These are phyloP conservation scores for Excoecaria cochinchinensis DNA, from an alignment of 345 rosid genomes.

Conservation along the genomic window DNA sequence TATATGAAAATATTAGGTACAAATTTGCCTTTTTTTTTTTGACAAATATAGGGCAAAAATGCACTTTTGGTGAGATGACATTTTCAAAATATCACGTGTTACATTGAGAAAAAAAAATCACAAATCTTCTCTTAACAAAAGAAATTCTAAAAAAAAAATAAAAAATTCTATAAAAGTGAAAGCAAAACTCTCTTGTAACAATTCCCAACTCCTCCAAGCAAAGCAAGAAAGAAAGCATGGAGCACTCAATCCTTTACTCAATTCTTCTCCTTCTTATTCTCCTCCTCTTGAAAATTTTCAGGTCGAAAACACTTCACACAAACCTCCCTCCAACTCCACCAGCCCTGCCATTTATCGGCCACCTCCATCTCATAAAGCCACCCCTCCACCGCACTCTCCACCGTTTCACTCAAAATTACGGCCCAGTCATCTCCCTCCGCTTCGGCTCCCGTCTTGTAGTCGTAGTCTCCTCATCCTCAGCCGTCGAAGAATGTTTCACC, in stretches of 20 bases:
- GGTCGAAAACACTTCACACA: background rate
- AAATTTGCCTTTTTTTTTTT: too few species aligned
- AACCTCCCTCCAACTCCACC: constrained; percentile 18
- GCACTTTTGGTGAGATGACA: too few species aligned
- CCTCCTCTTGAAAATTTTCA: background rate
- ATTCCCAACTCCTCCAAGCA: too few species aligned
- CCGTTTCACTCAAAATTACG: constrained; percentile 35
- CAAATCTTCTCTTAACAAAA: too few species aligned
- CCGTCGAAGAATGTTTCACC: constrained; percentile 30
- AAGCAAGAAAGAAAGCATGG: constrained; percentile 11
- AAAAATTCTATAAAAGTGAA: background rate
- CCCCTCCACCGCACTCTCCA: constrained; percentile 23
- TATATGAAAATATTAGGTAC: too few species aligned
- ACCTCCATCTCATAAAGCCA: constrained; percentile 15
- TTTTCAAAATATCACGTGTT: too few species aligned
- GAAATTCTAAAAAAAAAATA: background rate
- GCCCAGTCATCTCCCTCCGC: constrained; percentile 34
- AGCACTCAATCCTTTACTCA: background rate
- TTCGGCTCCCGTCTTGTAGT: constrained; percentile 23
- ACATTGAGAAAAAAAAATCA: too few species aligned
- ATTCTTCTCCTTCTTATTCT: background rate
- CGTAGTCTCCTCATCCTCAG: constrained; percentile 21
- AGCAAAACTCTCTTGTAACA: too few species aligned
- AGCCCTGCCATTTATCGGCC: constrained; percentile 20
- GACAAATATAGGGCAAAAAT: too few species aligned